Evolutionary conservation across 164 flowering plant species (phyloP).

Genomic region (Piper longum): DNA sequence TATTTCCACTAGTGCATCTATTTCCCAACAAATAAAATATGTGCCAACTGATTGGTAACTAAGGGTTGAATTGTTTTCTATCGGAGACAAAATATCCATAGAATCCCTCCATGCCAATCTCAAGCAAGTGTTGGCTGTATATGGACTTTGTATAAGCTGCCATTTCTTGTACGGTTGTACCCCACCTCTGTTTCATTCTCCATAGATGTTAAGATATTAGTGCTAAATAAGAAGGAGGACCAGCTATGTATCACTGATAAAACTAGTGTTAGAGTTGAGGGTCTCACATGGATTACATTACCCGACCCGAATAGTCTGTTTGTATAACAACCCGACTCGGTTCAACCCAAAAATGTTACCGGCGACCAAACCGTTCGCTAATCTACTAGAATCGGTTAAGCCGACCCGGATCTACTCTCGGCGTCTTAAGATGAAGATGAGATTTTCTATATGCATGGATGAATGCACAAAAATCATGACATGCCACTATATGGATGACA

Average conservation of each 20-base stretch:
- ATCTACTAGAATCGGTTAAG: too few relatives aligned
- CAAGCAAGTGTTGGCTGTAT: slow-evolving; percentile 8
- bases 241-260: too few relatives aligned
- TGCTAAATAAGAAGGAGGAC: too few relatives aligned
- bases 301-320: slow-evolving; percentile 22
- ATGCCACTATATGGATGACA: too few relatives aligned
- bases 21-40: slow-evolving; percentile 7
- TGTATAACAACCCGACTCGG: too few relatives aligned
- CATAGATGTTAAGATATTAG: neutral
- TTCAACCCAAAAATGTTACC: too few relatives aligned
- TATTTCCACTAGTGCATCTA: too few relatives aligned
- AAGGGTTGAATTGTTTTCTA: slow-evolving; percentile 9
- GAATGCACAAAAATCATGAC: too few relatives aligned
- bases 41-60: slow-evolving; percentile 9
- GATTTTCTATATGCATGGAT: too few relatives aligned
- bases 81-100: slow-evolving; percentile 9
- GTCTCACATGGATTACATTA: slow-evolving; percentile 4
- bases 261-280: neutral
- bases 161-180: slow-evolving; percentile 11
- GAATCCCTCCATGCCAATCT: slow-evolving; percentile 12
- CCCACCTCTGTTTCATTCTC: slow-evolving; percentile 7
- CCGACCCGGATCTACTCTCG: too few relatives aligned
- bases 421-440: too few relatives aligned
- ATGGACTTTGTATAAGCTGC: slow-evolving; percentile 7
- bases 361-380: too few relatives aligned